Evolutionary conservation across 176 grass and related monocot genomes (phyloP).

Genomic region (Lolium perenne): DNA sequence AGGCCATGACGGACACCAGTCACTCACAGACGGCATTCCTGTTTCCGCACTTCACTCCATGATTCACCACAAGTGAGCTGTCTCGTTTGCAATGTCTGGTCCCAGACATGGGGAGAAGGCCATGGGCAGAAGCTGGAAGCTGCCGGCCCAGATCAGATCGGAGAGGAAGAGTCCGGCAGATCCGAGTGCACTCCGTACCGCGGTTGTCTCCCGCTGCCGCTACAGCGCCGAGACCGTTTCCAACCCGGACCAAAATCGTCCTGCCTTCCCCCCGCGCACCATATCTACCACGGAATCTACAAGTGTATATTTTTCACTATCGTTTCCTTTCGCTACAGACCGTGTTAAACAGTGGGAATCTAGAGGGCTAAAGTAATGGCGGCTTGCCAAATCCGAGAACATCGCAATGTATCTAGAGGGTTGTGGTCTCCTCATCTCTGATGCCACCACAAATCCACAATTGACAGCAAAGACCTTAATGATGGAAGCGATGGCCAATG

Average conservation of each 20-base stretch:
- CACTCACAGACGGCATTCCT: too few species aligned
- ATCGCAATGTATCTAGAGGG: neutral
- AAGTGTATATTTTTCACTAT: neutral
- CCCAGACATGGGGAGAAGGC: too few species aligned
- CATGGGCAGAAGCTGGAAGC: too few species aligned
- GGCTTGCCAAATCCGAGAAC: neutral
- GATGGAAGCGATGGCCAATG: neutral
- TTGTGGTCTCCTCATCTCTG: neutral
- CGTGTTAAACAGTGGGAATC: neutral
- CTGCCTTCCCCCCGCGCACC: neutral
- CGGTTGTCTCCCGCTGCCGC: neutral
- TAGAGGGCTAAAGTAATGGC: neutral
- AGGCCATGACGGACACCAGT: too few species aligned
- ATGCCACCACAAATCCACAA: neutral
- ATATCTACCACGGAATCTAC: neutral
- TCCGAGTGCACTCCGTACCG: neutral
- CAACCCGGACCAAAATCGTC: neutral
- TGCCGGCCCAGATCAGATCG: neutral
- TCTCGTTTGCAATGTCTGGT: too few species aligned
- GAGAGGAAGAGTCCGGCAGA: neutral
- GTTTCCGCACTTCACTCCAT: too few species aligned
- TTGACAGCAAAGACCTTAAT: neutral
- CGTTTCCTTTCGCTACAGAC: too few species aligned
- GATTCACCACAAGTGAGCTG: too few species aligned
- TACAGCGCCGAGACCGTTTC: slow-evolving; percentile 8